Evolutionary conservation across 1,139 yeast species (phyloP), one percentile per base, ranked within the genome.

Genomic region (Blastobotrys niveus): DNA sequence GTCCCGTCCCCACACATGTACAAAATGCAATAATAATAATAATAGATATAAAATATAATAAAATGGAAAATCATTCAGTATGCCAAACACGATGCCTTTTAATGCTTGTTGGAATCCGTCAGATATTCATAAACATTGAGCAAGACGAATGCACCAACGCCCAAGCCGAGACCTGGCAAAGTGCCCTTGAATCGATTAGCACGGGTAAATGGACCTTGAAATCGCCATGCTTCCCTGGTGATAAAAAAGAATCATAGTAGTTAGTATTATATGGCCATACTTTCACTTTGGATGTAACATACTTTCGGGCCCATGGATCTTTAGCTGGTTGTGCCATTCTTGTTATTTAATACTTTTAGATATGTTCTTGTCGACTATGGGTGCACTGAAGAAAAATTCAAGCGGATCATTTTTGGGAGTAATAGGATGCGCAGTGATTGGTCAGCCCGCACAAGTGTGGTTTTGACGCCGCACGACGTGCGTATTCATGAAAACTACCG

Each of bases 221-320:
- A 82, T 72, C 95, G 80, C 95, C 95, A 86, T 45, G 94, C 94
- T 64, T 86, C 95, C 74, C 95, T 82, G 22, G 12, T 53, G 21
- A n/a, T n/a, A n/a, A n/a, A n/a, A n/a, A n/a, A n/a, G n/a, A n/a
- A 34, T 5, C 31, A 17, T 21, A 27, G 5, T 21, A 29, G 48
- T 45, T 39, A 43, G 46, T 17, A n/a, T n/a, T n/a, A n/a, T n/a
- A n/a, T n/a, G n/a, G n/a, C n/a, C n/a, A n/a, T n/a, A n/a, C n/a
- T n/a, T 17, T 9, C 10, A n/a, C 29, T 3, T 3, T 38, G 12
- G 14, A 38, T 25, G 8, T 24, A 20, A 61, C 73, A 38, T 57
- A 70, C 74, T 71, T 63, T 59, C 66, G 64, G 37, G 74, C 74
- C 75, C 75, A 71, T 21, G 76, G 75, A 54, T 71, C 75, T 47